Percentiles rank a stretch among this genome's conserved stretches.
Evolutionary conservation across 164 flowering plant genomes (phyloP).

Genomic region (Berberis vulgaris): DNA sequence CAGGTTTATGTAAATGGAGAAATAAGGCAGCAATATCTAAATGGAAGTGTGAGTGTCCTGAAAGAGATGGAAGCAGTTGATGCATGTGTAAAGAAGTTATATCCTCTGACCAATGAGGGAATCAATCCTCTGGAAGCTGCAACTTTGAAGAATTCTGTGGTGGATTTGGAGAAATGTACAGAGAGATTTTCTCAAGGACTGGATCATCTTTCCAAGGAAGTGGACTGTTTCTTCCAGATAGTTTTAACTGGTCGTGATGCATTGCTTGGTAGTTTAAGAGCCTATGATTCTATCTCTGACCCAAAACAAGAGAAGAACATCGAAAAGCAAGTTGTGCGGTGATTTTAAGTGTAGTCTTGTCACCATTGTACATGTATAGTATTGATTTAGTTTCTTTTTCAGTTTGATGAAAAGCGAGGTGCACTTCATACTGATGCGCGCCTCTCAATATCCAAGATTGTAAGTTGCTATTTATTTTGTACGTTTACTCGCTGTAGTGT

Average conservation of each 20-base stretch:
- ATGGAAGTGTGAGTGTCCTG: slow-evolving; percentile 28
- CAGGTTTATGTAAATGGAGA: slow-evolving; percentile 48
- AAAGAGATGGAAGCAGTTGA: slow-evolving; percentile 68
- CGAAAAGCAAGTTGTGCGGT: slow-evolving; percentile 19
- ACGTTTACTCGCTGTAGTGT: too few species aligned
- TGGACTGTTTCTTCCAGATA: slow-evolving; percentile 77
- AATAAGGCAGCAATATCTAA: slow-evolving; percentile 24
- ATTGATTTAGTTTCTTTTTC: not conserved
- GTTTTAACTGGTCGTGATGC: slow-evolving; percentile 77
- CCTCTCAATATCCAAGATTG: too few species aligned
- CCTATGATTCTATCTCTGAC: slow-evolving; percentile 17
- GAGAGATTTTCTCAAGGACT: slow-evolving; percentile 52
- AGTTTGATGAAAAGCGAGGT: not conserved
- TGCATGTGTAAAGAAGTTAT: slow-evolving; percentile 30
- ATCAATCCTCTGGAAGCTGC: slow-evolving; percentile 18
- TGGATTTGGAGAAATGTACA: slow-evolving; percentile 27
- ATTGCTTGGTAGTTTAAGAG: slow-evolving; percentile 64
- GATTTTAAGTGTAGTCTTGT: slow-evolving; percentile 6
- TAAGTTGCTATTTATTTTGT: too few species aligned
- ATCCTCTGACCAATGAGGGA: slow-evolving; percentile 32
- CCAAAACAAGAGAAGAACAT: slow-evolving; percentile 13
- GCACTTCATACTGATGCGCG: too few species aligned
- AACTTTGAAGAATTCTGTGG: slow-evolving; percentile 20
- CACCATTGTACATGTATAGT: slow-evolving; percentile 1
- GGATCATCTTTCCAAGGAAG: slow-evolving; percentile 54